Percentiles rank a stretch among this genome's conserved stretches.
Conservation (phyloP, 805 yeast genomes). For the Candida krabiensis region DNA sequence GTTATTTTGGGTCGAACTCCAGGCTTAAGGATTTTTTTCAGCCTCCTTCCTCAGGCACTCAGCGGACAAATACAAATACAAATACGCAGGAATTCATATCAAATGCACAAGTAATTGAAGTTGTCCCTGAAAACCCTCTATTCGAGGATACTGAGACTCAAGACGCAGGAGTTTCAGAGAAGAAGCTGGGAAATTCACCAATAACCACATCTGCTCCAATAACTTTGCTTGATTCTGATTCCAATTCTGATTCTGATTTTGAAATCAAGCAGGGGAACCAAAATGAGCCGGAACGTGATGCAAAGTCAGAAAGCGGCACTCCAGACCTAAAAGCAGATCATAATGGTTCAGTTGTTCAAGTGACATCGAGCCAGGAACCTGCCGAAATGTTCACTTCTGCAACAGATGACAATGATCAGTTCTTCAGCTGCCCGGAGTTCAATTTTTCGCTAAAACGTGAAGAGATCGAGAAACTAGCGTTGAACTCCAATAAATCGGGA, state of each 20-base stretch:
- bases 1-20: background rate
- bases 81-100: background rate
- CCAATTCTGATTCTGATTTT: background rate
- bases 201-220: background rate
- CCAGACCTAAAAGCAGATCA: background rate
- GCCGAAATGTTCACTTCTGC: background rate
- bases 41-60: background rate
- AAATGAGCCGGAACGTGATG: background rate
- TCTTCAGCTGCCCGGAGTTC: constrained; percentile 15
- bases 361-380: constrained; percentile 9
- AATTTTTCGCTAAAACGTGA: constrained; percentile 13
- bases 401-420: constrained; percentile 5
- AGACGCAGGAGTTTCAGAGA: no score
- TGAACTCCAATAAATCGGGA: background rate
- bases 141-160: background rate
- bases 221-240: background rate
- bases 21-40: background rate
- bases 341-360: constrained; percentile 8
- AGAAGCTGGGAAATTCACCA: no score
- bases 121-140: background rate
- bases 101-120: no score
- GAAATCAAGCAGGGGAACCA: background rate
- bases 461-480: constrained; percentile 12
- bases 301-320: background rate
- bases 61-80: background rate